Evolutionary conservation across 1,139 yeast species (phyloP), one percentile per base, ranked within the genome.

Genomic region (Suhomyces coccinellae): DNA sequence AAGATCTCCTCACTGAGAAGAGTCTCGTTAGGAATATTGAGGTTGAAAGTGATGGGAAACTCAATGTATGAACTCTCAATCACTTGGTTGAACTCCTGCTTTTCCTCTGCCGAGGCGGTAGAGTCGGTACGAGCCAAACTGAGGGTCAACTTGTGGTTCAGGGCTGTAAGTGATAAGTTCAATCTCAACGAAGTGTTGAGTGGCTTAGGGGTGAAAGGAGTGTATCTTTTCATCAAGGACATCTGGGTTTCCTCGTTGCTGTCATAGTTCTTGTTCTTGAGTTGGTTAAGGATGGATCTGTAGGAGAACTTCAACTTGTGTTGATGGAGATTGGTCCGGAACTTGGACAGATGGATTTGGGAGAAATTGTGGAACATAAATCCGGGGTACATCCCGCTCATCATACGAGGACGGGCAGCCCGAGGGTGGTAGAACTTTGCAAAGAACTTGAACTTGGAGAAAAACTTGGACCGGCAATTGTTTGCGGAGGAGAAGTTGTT

Each of bases 31-130:
- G 84, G 84, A 40, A 79, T 65, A 20, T 65, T 57, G 33, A 68
- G 62, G 36, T 63, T 54, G 34, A 66, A 66, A 47, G 71, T 74
- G 24, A 79, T 51, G 16, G 67, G 65, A 57, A 82, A 82, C 50
- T 82, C 86, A 38, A 82, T 77, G 57, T 69, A 74, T 40, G 81
- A 73, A 1, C 85, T 84, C 8, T 27, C 44, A 37, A 42, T 38
- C 13, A 45, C 44, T 26, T 52, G 52, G 35, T 43, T 47, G 29
- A 35, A 42, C 33, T 52, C 50, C 5, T 45, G 38, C 36, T 52
- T 52, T 38, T 62, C 67, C 40, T 56, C 55, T 9, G 43, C 44
- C 11, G 61, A 51, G 10, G 65, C 66, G 7, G 62, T 36, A 1
- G 73, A 58, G 17, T 67, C 68, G 2, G 66, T 61, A 37, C 61